These are phyloP conservation scores for Edaphochlamys debaryana DNA, from an alignment of 139 green algal genomes.

Conservation along the genomic window DNA sequence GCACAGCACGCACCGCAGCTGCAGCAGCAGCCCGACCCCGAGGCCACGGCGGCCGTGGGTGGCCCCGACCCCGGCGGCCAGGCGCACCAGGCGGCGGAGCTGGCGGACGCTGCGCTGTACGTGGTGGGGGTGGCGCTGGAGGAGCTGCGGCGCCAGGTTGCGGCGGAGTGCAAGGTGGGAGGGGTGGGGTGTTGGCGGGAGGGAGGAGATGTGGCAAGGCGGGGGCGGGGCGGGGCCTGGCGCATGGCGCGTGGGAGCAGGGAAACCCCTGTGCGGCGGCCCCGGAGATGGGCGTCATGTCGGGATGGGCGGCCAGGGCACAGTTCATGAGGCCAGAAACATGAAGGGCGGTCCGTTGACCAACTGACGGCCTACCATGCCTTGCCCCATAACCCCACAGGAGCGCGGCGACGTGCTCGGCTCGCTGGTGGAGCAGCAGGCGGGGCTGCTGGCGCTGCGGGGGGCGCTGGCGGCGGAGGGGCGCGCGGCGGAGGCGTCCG, in stretches of 20 bases:
- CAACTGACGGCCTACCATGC: no score
- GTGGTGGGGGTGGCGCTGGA: slow-evolving; percentile 64
- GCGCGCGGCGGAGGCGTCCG: slow-evolving; percentile 11
- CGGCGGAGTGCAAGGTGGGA: slow-evolving; percentile 53
- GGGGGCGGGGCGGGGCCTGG: background rate
- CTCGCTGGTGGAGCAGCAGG: slow-evolving; percentile 56
- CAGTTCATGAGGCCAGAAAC: no score
- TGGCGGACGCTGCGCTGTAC: slow-evolving; percentile 64
- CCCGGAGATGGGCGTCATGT: no score
- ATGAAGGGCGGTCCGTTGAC: no score
- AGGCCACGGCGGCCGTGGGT: background rate
- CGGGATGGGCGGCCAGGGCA: no score
- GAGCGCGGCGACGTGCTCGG: slow-evolving; percentile 65
- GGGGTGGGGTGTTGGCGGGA: no score
- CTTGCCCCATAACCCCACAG: no score
- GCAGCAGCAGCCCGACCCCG: background rate
- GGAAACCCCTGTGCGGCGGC: background rate
- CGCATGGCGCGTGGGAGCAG: background rate
- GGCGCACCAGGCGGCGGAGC: slow-evolving; percentile 28
- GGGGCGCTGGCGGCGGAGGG: slow-evolving; percentile 35
- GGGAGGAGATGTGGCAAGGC: no score
- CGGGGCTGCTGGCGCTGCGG: slow-evolving; percentile 48
- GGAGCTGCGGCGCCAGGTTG: slow-evolving; percentile 63
- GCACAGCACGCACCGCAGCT: no score
- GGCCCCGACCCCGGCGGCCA: background rate